Evolutionary conservation across 148 eudicot genomes (phyloP).

Genomic region (Rhododendron williamsianum): DNA sequence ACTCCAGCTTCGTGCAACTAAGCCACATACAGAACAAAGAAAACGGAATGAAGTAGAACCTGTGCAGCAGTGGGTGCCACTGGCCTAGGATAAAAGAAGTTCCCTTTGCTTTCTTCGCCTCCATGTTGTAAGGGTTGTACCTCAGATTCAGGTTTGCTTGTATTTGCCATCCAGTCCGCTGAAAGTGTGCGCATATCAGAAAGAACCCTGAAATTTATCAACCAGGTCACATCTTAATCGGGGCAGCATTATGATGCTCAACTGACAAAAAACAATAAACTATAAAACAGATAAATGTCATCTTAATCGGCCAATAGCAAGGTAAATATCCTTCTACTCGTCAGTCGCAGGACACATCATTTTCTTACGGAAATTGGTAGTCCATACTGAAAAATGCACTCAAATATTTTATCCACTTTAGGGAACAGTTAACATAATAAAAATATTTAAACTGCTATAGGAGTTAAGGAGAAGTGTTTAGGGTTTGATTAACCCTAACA

Average conservation of each 20-base stretch:
- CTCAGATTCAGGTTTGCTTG: constrained; percentile 71
- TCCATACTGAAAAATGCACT: background rate
- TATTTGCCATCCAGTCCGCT: constrained; percentile 99
- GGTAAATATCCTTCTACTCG: background rate
- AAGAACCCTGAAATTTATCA: constrained; percentile 64
- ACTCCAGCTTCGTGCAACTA: too few species aligned
- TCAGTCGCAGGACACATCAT: background rate
- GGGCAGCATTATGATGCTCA: background rate
- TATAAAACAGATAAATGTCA: background rate
- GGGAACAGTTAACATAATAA: background rate
- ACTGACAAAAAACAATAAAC: background rate
- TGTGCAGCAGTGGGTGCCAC: constrained; percentile 98
- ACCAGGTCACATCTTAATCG: background rate
- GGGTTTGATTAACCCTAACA: background rate
- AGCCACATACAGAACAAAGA: background rate
- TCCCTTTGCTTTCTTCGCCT: constrained; percentile 80
- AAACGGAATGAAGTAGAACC: constrained; percentile 32
- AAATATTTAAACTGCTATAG: background rate
- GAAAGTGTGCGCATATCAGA: constrained; percentile 99
- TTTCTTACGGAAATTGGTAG: background rate
- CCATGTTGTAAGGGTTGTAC: constrained; percentile 67
- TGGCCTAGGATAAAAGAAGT: constrained; percentile 84
- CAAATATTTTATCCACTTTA: background rate
- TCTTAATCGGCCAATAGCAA: background rate
- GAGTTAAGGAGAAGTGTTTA: background rate